Conservation (phyloP, 2,329 filamentous ascomycete genomes). For the Colletotrichum tropicale region DNA sequence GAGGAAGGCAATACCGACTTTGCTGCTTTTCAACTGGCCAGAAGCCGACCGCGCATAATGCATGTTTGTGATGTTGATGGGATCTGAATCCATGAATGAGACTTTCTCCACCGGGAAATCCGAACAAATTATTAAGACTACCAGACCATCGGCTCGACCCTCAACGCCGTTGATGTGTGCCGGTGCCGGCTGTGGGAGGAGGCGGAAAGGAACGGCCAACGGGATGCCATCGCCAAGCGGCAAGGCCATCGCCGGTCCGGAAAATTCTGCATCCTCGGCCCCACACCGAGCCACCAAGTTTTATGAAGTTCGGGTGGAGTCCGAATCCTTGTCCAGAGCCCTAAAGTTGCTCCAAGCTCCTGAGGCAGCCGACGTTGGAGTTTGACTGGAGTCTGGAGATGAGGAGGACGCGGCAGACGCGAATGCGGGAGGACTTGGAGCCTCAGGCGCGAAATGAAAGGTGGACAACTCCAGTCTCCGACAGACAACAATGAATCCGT, state of each 20-base stretch:
- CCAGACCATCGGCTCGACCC: not conserved
- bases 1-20: not conserved
- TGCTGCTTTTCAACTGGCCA: not conserved
- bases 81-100: not conserved
- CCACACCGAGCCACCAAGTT: slow-evolving; percentile 12
- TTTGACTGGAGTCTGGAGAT: not conserved
- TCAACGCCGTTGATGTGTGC: not conserved
- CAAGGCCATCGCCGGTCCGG: not conserved
- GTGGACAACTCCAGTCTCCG: not conserved
- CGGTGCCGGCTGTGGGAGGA: not conserved
- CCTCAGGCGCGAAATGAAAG: not conserved
- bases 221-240: not conserved
- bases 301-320: not conserved
- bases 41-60: not conserved
- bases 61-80: not conserved
- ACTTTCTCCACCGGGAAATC: not conserved
- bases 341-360: not conserved
- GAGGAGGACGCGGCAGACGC: not conserved
- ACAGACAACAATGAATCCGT: not conserved
- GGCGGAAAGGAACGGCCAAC: not conserved
- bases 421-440: not conserved
- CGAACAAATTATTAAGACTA: not conserved
- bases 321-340: not conserved
- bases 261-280: slow-evolving; percentile 17
- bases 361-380: slow-evolving; percentile 4